A percentile compares a stretch with the other conserved stretches of the same genome.
These are phyloP conservation scores for Helicosporidium sp. DNA, from an alignment of 139 green algal species.

Conservation along the genomic window DNA sequence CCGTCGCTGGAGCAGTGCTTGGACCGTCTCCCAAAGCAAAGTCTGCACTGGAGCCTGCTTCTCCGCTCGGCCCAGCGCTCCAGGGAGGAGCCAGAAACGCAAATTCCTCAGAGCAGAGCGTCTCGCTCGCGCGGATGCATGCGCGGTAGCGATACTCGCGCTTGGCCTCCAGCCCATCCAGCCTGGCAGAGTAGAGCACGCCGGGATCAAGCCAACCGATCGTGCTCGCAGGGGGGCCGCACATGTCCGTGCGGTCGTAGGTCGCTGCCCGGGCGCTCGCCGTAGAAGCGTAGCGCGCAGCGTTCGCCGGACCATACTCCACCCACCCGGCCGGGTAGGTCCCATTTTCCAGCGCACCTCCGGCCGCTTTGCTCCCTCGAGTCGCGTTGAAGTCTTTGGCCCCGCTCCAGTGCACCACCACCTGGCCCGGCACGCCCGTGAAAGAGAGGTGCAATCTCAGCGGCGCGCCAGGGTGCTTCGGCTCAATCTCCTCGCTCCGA, in stretches of 20 bases:
- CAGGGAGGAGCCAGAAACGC: too few relatives aligned
- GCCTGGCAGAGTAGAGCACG: conserved; percentile 22
- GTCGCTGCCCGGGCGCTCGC: too few relatives aligned
- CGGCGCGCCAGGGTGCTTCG: conserved; percentile 8
- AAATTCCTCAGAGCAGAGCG: too few relatives aligned
- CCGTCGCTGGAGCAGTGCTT: neutral
- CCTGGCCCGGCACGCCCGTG: conserved; percentile 1
- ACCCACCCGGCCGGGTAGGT: neutral
- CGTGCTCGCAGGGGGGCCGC: conserved; percentile 19
- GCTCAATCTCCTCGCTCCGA: conserved; percentile 5
- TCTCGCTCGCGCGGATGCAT: too few relatives aligned
- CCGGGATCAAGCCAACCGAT: conserved; percentile 12
- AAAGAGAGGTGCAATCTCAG: conserved; percentile 12
- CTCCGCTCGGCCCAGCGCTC: too few relatives aligned
- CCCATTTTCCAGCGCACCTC: conserved; percentile 6
- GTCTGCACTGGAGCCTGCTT: too few relatives aligned
- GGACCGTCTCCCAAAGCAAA: too few relatives aligned
- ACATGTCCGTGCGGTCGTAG: conserved; percentile 27
- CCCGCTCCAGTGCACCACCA: conserved; percentile 9
- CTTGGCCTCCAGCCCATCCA: conserved; percentile 21
- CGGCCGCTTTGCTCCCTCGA: too few relatives aligned
- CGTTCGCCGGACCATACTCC: conserved; percentile 2
- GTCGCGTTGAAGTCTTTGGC: neutral
- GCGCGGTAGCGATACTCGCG: too few relatives aligned
- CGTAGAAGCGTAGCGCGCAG: too few relatives aligned